Percentiles rank a stretch among this genome's conserved stretches.
These are phyloP conservation scores for Ochromonas danica DNA, from an alignment of 108 stramenopile genomes.

Conservation along the genomic window DNA sequence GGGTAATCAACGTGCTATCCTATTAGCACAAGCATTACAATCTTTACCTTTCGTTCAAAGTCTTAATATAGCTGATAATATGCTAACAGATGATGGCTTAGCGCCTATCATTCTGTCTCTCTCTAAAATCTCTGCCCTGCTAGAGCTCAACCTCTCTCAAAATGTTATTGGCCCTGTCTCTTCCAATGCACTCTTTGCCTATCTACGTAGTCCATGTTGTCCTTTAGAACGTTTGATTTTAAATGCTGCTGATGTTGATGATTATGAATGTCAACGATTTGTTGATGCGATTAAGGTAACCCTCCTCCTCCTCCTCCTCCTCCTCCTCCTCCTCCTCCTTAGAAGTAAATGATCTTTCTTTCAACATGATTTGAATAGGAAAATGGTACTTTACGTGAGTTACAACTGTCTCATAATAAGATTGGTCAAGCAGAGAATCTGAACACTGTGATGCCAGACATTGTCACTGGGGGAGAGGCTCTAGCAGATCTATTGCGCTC, in stretches of 20 bases:
- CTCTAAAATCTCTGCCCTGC: constrained; percentile 4
- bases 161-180: constrained; percentile 37
- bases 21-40: neutral
- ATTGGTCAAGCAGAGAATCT: constrained; percentile 42
- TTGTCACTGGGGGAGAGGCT: constrained; percentile 42
- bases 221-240: constrained; percentile 17
- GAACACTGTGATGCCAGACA: constrained; percentile 36
- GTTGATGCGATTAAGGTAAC: neutral
- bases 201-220: neutral
- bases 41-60: neutral
- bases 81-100: constrained; percentile 39
- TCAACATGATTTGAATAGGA: too few species aligned
- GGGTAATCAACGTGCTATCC: neutral
- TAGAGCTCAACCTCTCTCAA: constrained; percentile 30
- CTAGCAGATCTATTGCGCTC: constrained; percentile 30
- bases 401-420: constrained; percentile 35
- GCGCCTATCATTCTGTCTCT: constrained; percentile 28
- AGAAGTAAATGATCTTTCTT: too few species aligned
- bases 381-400: constrained; percentile 9
- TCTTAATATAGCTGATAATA: constrained; percentile 33
- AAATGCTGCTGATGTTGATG: constrained; percentile 42
- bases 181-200: constrained; percentile 22
- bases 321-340: too few species aligned
- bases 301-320: too few species aligned
- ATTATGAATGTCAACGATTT: constrained; percentile 39